Evolutionary conservation across 495 filamentous ascomycete species (phyloP), one percentile per base, ranked within the genome.

Genomic region (Penicillium cosmopolitanum): DNA sequence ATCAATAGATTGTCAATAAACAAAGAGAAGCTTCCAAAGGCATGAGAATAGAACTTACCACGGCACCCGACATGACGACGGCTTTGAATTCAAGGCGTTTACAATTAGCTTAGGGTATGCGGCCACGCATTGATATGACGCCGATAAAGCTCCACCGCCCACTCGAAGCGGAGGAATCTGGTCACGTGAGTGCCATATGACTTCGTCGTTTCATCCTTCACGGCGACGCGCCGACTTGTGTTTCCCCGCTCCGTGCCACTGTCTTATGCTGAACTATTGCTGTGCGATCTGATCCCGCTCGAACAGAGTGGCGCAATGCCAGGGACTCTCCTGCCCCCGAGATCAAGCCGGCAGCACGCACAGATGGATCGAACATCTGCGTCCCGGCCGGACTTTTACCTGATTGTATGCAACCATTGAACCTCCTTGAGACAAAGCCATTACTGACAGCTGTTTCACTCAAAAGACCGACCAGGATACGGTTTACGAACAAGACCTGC

Each of bases 401-500:
- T 96, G 56, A 91, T 96, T 58, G 90, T 93, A 72, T 77, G 90
- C 82, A 53, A 57, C 33, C 51, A 52, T 66, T 65, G 53, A 51
- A 36, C 15, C 36, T 12, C n/a, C 33, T 51, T 18, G 21, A 18
- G 15, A 21, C 21, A 6, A 36, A 44, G 9, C 23, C 23, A 12
- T 46, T 42, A 46, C 72, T 72, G 53, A 69, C 55, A 53, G 28
- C 0, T 44, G 8, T 12, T 16, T 44, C 21, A 51, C 11, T 15
- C 35, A 42, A 40, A 40, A 89, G 88, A 87, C 89, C 55, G 89
- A 92, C 60, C 90, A 94, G 70, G 96, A 99, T 74, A 86, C 89
- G 36, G 83, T 96, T 33, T 98, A 97, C 78, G 96, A 99, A 75
- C 93, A 97, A 75, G 96, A 99, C 77, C 85, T 99, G 47, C 77